Base-by-base conservation (phyloP, 1,284 basidiomycete species). In the Singerocomus inundabilis region DNA sequence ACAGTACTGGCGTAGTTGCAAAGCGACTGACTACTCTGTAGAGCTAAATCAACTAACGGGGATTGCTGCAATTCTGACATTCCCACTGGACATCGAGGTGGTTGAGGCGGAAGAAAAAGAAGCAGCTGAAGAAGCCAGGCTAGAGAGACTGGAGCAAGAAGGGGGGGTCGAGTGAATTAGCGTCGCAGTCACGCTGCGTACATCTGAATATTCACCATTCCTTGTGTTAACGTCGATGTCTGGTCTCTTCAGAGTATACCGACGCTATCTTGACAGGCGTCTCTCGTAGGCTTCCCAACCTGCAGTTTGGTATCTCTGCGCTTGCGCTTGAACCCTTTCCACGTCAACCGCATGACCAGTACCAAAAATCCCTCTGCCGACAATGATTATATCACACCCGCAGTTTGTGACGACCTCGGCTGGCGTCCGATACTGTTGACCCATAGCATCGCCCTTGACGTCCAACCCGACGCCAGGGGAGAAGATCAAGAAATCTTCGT, bases 361-460 rank as follows among this genome's bases (percentile, higher is more conserved):
- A 15, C 92, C 93, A 69, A 98, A 97, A 45, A 99, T 88, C 0
- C 96, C 97, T 50, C 97, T 77, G 13, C 97, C 97, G 33, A 99
- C 97, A 57, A 99, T 99, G 65, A 99, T 99, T 26, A 99, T 82
- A 73, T 99, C 97, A 68, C 92, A 93, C n/a, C 93, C 95, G 38
- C 81, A 84, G 44, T 90, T 82, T 32, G 81, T 68, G 15, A 99
- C 76, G 21, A 97, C 96, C 68, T 96, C 78, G 31, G 81, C 72
- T 1, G 97, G 97, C 4, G 94, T 96, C 49, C 94, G 79, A 71
- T 99, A 99, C 70, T 98, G 94, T 72, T 99, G 97, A 13, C 96
- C 97, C 83, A 96, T 86, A 3, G 76, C 74, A 69, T 99, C 97
- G 3, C 91, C 93, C 56, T 81, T 86, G 6, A 73, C 69, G 55